Base-by-base conservation (phyloP, 306 rosid species). In the Begonia fuchsioides region DNA sequence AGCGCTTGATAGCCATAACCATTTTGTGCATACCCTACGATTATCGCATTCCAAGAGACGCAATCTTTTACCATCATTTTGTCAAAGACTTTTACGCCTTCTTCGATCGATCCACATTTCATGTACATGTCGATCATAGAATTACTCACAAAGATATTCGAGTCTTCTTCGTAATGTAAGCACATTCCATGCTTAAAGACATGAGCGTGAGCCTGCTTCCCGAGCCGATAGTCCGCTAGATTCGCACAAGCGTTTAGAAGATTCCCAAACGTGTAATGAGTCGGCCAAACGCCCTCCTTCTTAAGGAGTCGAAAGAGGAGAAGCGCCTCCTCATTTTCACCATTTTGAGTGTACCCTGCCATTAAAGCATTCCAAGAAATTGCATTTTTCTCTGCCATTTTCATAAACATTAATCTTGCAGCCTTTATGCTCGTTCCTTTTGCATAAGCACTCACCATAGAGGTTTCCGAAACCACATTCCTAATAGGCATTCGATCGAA, bases 181-280 rank as follows among this genome's bases (percentile, higher is more conserved):
- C 46, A 41, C 35, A 45, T 32, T 47, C 61, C 61, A 47, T 56
- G 61, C 45, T 56, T 56, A 32, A 56, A 45, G 47, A 47, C 61
- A 56, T 56, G 61, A 56, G 61, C 32, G 35, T 56, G 61, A 56
- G 61, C 53, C 44, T 56, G 61, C 43, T 13, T 49, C 12, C 61
- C 52, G 0, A 56, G 44, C 32, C 17, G 53, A 9, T 46, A 26
- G 39, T 56, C 44, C 35, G 61, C 51, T 26, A 56, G 61, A 41
- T 56, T 56, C 47, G 61, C 52, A 56, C 61, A 56, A 56, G 61
- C 61, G 35, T 56, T 56, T 51, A 56, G 61, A 15, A 56, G 53
- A 46, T 56, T 56, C 12, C 53, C 61, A 47, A 45, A 56, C 4
- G 61, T 56, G 44, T 56, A 56, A 46, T 56, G 61, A 14, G 61